Percentiles rank a stretch among this genome's conserved stretches.
These are phyloP conservation scores for Stemphylium vesicarium DNA, from an alignment of 2,329 filamentous ascomycete genomes.

Conservation along the genomic window DNA sequence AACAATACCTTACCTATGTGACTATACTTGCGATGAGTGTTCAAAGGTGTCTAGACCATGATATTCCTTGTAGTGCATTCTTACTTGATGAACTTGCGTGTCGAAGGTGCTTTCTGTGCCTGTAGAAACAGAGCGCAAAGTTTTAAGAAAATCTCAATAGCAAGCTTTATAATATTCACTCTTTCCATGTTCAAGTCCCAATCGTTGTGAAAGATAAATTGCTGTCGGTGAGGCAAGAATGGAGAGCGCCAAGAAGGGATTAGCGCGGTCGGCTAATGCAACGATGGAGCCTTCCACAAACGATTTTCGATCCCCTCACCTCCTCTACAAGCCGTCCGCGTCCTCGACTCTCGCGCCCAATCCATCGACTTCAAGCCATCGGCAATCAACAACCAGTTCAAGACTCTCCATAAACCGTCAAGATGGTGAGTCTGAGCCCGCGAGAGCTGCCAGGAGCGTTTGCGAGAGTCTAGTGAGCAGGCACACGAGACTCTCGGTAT, in stretches of 20 bases:
- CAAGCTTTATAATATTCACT: no score
- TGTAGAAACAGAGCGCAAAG: no score
- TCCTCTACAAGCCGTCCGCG: constrained; percentile 38
- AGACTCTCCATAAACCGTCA: constrained; percentile 45
- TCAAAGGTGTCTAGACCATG: no score
- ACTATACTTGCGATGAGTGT: background rate
- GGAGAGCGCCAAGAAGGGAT: background rate
- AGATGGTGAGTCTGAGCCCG: constrained; percentile 46
- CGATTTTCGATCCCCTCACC: constrained; percentile 4
- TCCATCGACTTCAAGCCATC: constrained; percentile 43
- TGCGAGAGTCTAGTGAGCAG: constrained; percentile 19
- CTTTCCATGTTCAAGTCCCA: background rate
- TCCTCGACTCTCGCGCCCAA: constrained; percentile 44
- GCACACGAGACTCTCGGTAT: constrained; percentile 44
- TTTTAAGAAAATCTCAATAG: no score
- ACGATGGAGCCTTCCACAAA: constrained; percentile 1
- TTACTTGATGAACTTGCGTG: no score
- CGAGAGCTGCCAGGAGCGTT: constrained; percentile 11
- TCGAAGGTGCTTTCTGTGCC: no score
- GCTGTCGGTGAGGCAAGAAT: background rate
- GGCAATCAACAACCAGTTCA: constrained; percentile 36
- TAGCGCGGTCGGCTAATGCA: constrained; percentile 2
- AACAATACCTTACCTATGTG: background rate
- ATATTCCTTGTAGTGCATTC: no score
- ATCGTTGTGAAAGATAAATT: background rate